Conservation (phyloP, 345 rosid species). For the Citropsis articulata region DNA sequence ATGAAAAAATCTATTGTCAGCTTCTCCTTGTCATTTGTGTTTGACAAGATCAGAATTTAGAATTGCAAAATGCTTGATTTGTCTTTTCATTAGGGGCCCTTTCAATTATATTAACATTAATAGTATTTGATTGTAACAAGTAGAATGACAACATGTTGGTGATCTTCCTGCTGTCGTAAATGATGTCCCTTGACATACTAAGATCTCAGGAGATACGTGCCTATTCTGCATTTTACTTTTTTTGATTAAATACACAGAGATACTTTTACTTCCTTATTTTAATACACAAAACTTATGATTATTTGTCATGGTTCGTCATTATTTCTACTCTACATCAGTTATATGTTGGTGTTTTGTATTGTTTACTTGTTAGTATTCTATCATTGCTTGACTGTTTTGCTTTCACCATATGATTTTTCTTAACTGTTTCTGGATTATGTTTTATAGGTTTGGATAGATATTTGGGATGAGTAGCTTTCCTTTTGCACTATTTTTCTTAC, state of each 20-base stretch:
- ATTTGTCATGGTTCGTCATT: not conserved
- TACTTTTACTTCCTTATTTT: not conserved
- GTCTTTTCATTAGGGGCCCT: not conserved
- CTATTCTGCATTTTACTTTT: not conserved
- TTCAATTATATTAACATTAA: not conserved
- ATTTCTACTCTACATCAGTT: not conserved
- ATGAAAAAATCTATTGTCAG: not conserved
- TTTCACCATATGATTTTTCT: not conserved
- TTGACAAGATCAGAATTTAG: not conserved
- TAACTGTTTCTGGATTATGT: not conserved
- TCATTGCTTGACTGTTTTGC: not conserved
- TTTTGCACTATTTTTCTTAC: conserved; percentile 4
- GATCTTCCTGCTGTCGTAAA: not conserved
- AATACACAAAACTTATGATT: not conserved
- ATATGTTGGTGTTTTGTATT: not conserved
- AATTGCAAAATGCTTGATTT: not conserved
- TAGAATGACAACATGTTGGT: not conserved
- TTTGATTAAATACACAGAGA: not conserved
- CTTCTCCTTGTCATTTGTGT: not conserved
- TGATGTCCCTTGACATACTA: not conserved
- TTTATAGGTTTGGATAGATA: not conserved
- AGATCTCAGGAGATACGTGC: not conserved
- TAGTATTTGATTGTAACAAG: not conserved
- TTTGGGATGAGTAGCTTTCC: not conserved
- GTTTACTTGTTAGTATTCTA: not conserved